phyloP scores from a whole-genome alignment of 768 basidiomycete species.

The Kwoniella sp. region DNA sequence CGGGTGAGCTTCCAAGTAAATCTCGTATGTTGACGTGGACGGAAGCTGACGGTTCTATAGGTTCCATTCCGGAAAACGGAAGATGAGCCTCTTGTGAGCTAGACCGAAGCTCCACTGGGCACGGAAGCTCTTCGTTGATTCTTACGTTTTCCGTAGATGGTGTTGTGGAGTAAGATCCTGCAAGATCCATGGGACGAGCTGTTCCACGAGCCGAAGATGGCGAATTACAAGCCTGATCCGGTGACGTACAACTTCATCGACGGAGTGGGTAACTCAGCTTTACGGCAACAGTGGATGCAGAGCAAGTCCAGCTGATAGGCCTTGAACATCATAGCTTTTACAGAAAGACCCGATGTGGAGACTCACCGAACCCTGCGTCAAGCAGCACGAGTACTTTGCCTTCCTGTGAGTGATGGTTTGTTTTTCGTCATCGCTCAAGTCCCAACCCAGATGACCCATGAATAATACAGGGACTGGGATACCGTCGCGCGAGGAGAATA shows the following conservation, averaged over 20 bases:
- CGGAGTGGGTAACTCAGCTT: conserved; percentile 65
- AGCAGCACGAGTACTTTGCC: conserved; percentile 90
- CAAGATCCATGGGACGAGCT: conserved; percentile 58
- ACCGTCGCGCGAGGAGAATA: conserved; percentile 72
- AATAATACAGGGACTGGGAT: conserved; percentile 60
- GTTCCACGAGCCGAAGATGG: conserved; percentile 30
- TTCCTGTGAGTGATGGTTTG: conserved; percentile 79
- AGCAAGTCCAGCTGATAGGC: neutral
- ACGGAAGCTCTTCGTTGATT: no score
- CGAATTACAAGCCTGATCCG: conserved; percentile 79
- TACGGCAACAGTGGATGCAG: neutral
- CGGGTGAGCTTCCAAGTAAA: conserved; percentile 77
- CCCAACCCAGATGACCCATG: no score
- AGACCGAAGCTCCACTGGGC: no score
- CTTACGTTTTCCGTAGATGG: conserved; percentile 21
- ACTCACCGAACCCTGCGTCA: conserved; percentile 89
- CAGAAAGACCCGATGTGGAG: conserved; percentile 89
- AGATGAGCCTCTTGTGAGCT: conserved; percentile 35
- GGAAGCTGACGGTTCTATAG: conserved; percentile 12
- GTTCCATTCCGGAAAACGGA: conserved; percentile 43
- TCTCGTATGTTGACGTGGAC: neutral
- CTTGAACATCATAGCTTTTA: conserved; percentile 65
- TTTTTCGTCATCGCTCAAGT: no score
- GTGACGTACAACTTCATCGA: conserved; percentile 94
- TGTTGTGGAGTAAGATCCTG: conserved; percentile 68